A percentile compares a stretch with the other conserved stretches of the same genome.
Conservation (phyloP, 208 protist genomes). For the Angomonas deanei region DNA sequence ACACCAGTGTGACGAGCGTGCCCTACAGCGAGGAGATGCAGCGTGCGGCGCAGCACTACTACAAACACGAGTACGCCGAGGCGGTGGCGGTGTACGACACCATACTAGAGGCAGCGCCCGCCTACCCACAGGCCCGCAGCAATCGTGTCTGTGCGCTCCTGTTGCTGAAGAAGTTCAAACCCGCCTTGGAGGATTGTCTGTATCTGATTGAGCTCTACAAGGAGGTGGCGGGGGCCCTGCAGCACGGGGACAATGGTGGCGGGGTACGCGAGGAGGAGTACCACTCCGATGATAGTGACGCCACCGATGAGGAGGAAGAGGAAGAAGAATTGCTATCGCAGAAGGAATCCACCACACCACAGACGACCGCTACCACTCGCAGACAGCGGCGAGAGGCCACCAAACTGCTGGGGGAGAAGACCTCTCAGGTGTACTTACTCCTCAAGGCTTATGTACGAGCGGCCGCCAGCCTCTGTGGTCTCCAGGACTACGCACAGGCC, state of each 20-base stretch:
- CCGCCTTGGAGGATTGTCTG: constrained; percentile 62
- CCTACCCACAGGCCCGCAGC: constrained; percentile 50
- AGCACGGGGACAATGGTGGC: constrained; percentile 38
- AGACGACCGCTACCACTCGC: constrained; percentile 15
- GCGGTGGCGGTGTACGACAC: constrained; percentile 48
- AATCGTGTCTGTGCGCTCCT: constrained; percentile 74
- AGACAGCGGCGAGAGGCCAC: constrained; percentile 55
- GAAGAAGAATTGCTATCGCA: constrained; percentile 2
- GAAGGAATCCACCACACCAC: constrained; percentile 10
- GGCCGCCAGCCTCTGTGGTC: constrained; percentile 72
- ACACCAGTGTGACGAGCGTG: constrained; percentile 3
- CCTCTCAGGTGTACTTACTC: constrained; percentile 85
- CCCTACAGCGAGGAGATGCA: constrained; percentile 20
- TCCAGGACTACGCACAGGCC: constrained; percentile 72
- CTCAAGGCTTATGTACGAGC: constrained; percentile 89
- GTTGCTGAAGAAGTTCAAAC: constrained; percentile 58
- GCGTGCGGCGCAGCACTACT: constrained; percentile 61
- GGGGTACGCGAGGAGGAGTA: constrained; percentile 15
- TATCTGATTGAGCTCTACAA: constrained; percentile 63
- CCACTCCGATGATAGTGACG: constrained; percentile 61
- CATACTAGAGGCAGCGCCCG: constrained; percentile 50
- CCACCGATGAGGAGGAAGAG: constrained; percentile 15
- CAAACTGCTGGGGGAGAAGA: constrained; percentile 58
- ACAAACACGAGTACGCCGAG: constrained; percentile 51
- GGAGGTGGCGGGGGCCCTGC: constrained; percentile 79